Conservation (phyloP, 345 rosid genomes). For the Acer campestre region DNA sequence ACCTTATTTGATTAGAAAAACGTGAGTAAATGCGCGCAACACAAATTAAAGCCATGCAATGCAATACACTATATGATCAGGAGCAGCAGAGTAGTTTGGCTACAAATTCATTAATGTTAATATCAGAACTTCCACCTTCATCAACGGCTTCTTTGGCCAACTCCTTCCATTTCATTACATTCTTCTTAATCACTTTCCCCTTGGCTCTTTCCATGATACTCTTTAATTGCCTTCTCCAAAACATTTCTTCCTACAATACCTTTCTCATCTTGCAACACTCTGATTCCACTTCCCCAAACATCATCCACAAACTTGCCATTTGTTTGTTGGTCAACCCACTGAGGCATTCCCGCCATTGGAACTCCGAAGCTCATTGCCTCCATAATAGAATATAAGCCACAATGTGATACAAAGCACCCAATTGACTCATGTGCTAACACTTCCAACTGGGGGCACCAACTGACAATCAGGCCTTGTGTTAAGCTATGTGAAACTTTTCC, state of each 20-base stretch:
- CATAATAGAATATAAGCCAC: not conserved
- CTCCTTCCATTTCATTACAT: not conserved
- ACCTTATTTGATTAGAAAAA: too few species aligned
- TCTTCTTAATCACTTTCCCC: constrained; percentile 1
- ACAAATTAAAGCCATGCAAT: too few species aligned
- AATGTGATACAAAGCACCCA: not conserved
- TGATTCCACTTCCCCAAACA: not conserved
- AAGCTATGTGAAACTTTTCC: too few species aligned
- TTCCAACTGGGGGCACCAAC: not conserved
- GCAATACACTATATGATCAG: not conserved
- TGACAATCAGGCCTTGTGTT: not conserved
- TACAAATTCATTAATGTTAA: not conserved
- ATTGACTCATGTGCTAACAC: not conserved
- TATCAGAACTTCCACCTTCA: constrained; percentile 3
- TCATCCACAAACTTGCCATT: not conserved
- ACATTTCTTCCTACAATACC: not conserved
- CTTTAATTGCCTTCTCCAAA: not conserved
- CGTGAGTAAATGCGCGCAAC: too few species aligned
- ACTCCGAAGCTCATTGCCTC: not conserved
- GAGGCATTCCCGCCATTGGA: not conserved
- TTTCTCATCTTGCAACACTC: not conserved
- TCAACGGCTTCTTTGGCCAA: constrained; percentile 14
- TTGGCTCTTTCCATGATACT: constrained; percentile 1
- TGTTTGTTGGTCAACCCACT: not conserved
- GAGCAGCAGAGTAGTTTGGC: not conserved